Evolutionary conservation across 768 basidiomycete genomes (phyloP).

Genomic region (Erythrobasidium yunnanense): DNA sequence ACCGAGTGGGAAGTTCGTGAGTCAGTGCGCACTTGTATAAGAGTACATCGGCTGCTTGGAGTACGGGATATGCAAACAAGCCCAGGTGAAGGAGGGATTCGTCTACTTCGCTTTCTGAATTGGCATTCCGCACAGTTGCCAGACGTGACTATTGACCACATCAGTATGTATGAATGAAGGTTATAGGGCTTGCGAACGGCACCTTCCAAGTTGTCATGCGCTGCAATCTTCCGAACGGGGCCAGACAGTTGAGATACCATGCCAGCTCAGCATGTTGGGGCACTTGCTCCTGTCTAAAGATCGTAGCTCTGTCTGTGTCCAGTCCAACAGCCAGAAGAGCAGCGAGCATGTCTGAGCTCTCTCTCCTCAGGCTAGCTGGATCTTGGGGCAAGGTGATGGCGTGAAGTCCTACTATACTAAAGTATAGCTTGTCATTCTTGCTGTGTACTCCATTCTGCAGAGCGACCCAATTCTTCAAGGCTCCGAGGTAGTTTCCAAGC

Average conservation of each 20-base stretch:
- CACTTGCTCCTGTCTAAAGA: slow-evolving; percentile 86
- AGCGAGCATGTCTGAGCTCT: slow-evolving; percentile 68
- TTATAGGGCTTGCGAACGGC: slow-evolving; percentile 16
- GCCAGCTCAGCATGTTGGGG: slow-evolving; percentile 71
- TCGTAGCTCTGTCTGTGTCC: slow-evolving; percentile 58
- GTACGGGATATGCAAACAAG: slow-evolving; percentile 78
- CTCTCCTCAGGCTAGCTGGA: slow-evolving; percentile 52
- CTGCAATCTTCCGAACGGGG: slow-evolving; percentile 67
- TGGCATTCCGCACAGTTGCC: slow-evolving; percentile 61
- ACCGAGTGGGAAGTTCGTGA: background rate
- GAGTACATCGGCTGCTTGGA: slow-evolving; percentile 87
- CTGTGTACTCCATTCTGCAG: slow-evolving; percentile 50
- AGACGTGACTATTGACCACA: slow-evolving; percentile 53
- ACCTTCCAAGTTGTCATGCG: slow-evolving; percentile 98
- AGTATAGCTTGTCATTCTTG: slow-evolving; percentile 49
- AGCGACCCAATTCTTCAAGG: slow-evolving; percentile 75
- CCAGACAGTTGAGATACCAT: slow-evolving; percentile 79
- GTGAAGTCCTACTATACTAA: slow-evolving; percentile 87
- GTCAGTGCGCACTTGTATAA: slow-evolving; percentile 56
- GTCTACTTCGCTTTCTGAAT: slow-evolving; percentile 63
- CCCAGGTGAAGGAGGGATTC: slow-evolving; percentile 74
- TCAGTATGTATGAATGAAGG: background rate
- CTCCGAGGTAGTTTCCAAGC: slow-evolving; percentile 91
- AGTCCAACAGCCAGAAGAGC: slow-evolving; percentile 74
- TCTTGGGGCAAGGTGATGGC: slow-evolving; percentile 86